Evolutionary conservation across 2,329 filamentous ascomycete genomes (phyloP), one percentile per base, ranked within the genome.

Genomic region (Graphiopsis chlorocephala): DNA sequence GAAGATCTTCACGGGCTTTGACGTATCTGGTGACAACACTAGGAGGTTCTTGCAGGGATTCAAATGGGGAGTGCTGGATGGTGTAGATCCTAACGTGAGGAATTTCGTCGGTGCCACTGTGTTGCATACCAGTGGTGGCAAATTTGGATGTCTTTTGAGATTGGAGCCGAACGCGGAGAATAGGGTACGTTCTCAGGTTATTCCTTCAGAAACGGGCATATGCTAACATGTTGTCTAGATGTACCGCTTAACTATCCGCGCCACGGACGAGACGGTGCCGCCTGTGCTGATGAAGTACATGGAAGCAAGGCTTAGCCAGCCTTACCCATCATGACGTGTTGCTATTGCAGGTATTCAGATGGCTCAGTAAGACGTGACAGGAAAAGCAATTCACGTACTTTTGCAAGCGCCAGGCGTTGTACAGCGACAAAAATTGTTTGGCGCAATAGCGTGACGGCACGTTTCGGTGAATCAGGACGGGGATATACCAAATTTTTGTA

Each of bases 101-200:
- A 99, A 99, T 72, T 88, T 97, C 73, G 95, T 99, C 15, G 95
- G 94, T 17, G 92, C 92, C 0, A 93, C 90, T 77, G 95, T 93
- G 72, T 80, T 91, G 78, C 94, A 92, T 81, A 96, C 88, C 60
- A 88, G 91, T 70, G 89, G 87, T 12, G 93, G 95, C 67, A 98
- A 98, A 81, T 96, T 93, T 80, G 95, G 95, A 33, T 98, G 95
- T 80, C 81, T 99, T 75, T 80, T 99, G 83, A 86, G 95, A 74
- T 80, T 99, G 79, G 95, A 99, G 83, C 95, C 95, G 67, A 99
- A 99, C 80, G 94, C 93, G 74, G 85, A 86, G 69, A 94, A 90
- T 68, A 91, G 92, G 87, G 95, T 97, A 84, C 81, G 89, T 79
- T 45, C 52, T n/a, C 15, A 3, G 15, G 10, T 15, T 7, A 11